Evolutionary conservation across 1,139 yeast species (phyloP).

Genomic region (Citeromyces hawaiiensis): DNA sequence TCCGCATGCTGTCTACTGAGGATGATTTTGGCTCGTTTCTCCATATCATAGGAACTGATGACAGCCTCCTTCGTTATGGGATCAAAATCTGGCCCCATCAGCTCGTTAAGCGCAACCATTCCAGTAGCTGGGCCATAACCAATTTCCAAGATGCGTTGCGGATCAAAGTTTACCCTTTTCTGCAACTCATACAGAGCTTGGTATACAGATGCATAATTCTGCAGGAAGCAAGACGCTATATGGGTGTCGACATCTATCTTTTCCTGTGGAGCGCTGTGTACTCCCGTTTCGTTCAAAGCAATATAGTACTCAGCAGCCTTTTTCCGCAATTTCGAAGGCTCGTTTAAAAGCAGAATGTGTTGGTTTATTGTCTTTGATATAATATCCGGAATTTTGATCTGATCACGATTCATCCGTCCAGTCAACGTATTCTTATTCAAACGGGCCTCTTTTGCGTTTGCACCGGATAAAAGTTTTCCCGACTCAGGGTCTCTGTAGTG

Average conservation of each 20-base stretch:
- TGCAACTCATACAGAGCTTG: conserved; percentile 60
- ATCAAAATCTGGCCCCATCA: conserved; percentile 49
- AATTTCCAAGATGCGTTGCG: conserved; percentile 57
- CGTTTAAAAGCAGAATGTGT: conserved; percentile 37
- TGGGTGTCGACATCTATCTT: conserved; percentile 67
- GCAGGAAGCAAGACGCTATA: conserved; percentile 73
- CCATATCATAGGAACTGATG: conserved; percentile 65
- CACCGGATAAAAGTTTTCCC: conserved; percentile 21
- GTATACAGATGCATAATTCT: conserved; percentile 62
- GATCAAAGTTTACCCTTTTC: conserved; percentile 44
- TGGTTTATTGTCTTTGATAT: conserved; percentile 44
- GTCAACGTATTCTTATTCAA: conserved; percentile 30
- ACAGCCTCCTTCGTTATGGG: conserved; percentile 62
- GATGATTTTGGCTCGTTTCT: conserved; percentile 62
- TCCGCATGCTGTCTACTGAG: conserved; percentile 60
- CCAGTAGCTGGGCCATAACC: conserved; percentile 95
- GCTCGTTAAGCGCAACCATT: conserved; percentile 73
- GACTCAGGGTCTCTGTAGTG: conserved; percentile 15
- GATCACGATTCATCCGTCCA: conserved; percentile 33
- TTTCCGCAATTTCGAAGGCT: conserved; percentile 43
- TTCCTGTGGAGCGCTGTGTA: conserved; percentile 36
- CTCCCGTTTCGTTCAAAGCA: conserved; percentile 30
- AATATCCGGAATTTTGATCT: conserved; percentile 34
- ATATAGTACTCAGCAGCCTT: conserved; percentile 41
- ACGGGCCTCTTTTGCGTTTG: conserved; percentile 36